A percentile compares a stretch with the other conserved stretches of the same genome.
Evolutionary conservation across 495 filamentous ascomycete genomes (phyloP).

Genomic region (Xylaria cubensis): DNA sequence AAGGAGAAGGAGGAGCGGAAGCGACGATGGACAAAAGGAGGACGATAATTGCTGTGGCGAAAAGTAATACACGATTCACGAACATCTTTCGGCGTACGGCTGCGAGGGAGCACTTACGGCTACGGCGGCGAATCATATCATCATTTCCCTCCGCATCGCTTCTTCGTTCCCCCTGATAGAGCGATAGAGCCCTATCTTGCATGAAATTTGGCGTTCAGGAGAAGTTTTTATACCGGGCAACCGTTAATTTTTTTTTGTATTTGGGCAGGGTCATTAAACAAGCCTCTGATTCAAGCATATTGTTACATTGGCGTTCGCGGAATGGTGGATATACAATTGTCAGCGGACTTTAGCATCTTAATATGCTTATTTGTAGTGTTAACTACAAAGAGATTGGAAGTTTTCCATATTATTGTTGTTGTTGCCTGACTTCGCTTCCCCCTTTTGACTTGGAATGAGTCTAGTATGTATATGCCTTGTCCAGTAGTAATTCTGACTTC

Average conservation of each 20-base stretch:
- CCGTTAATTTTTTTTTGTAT: slow-evolving; percentile 1
- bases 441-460: not conserved
- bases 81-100: slow-evolving; percentile 29
- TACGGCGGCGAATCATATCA: slow-evolving; percentile 1
- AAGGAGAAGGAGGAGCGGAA: slow-evolving; percentile 55
- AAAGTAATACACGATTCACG: slow-evolving; percentile 25
- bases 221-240: slow-evolving; percentile 27
- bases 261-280: slow-evolving; percentile 9
- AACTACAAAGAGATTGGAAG: slow-evolving; percentile 7
- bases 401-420: not conserved
- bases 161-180: slow-evolving; percentile 14
- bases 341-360: not conserved
- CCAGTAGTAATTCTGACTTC: not conserved
- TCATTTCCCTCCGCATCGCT: slow-evolving; percentile 18
- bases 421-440: not conserved
- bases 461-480: not conserved
- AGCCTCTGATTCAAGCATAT: slow-evolving; percentile 8
- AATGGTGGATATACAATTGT: not conserved
- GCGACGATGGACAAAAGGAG: slow-evolving; percentile 34
- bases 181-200: slow-evolving; percentile 24
- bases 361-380: not conserved
- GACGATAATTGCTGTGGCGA: slow-evolving; percentile 30
- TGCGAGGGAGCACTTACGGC: slow-evolving; percentile 16
- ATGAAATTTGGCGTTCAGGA: slow-evolving; percentile 28
- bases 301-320: slow-evolving; percentile 20